Evolutionary conservation across 768 basidiomycete genomes (phyloP), one percentile per base, ranked within the genome.

Genomic region (Hebeloma cylindrosporum): DNA sequence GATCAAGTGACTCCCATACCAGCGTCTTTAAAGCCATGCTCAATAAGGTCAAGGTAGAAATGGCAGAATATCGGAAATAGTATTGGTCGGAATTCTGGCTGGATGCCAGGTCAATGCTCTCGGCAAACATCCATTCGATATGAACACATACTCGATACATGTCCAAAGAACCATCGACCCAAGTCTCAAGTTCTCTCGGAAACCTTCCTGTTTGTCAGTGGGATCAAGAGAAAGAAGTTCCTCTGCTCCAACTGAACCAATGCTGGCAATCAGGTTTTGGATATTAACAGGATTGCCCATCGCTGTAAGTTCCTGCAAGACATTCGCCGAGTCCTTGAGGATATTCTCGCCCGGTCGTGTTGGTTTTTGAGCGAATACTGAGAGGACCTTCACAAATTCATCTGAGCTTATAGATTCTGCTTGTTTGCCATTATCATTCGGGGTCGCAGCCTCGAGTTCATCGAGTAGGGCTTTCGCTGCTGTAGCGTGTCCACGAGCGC

Each of bases 51-150:
- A 22, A 99, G 74, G 64, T 95, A 97, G 61, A 97, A 97, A 66
- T 99, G 93, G 38, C 89, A 92, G 61, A 97, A 98, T 50, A 99
- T 88, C 2, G 96, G 96, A 60, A 93, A 96, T 11, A 96, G 68
- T 26, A 99, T 86, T 33, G 91, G 93, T 33, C 88, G 78, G 56
- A 99, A 88, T 65, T 99, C 94, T 43, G 92, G 91, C 88, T 98
- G 61, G 14, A 41, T 25, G 34, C 23, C 20, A 39, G 43, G 31
- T 31, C 58, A 45, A 48, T 21, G 34, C n/a, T 16, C n/a, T 22
- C 7, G 26, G 31, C 10, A 14, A 23, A 40, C 18, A 36, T 36
- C n/a, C 27, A 43, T 33, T 25, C 9, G 20, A 35, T 9, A 22
- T n/a, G n/a, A 45, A 40, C 23, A 49, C 79, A 54, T 69, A 88